Percentiles rank a stretch among this genome's conserved stretches.
These are phyloP conservation scores for Aspergillus piperis DNA, from an alignment of 2,329 filamentous ascomycete species.

Conservation along the genomic window DNA sequence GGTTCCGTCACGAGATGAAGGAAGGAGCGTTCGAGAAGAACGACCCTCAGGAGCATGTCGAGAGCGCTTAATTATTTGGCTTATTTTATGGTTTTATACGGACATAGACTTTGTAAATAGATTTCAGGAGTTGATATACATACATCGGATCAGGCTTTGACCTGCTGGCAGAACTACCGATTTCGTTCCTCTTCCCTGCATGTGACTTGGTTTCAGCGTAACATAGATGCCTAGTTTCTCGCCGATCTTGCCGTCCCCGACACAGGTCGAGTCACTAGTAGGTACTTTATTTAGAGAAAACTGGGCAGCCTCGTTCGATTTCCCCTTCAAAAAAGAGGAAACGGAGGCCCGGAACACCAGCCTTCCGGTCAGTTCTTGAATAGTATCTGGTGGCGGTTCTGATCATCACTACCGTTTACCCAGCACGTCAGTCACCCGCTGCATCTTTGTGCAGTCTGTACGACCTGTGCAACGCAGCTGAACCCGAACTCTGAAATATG, in stretches of 20 bases:
- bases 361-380: not conserved
- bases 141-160: not conserved
- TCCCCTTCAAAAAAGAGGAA: not conserved
- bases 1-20: constrained; percentile 36
- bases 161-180: not conserved
- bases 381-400: not conserved
- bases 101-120: constrained; percentile 1
- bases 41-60: constrained; percentile 23
- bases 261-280: not conserved
- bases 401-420: not conserved
- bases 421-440: not conserved
- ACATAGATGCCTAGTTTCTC: not conserved
- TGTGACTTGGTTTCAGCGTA: not conserved
- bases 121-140: not conserved
- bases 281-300: not conserved
- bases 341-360: not conserved
- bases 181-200: not conserved
- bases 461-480: not conserved
- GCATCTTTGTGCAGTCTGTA: not conserved
- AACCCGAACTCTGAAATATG: not conserved
- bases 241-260: not conserved
- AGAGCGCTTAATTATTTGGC: constrained; percentile 47
- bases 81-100: not conserved
- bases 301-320: not conserved
- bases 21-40: constrained; percentile 24